Conservation (phyloP, 371 early-diverging fungal genomes). For the Neoconidiobolus thromboides region DNA sequence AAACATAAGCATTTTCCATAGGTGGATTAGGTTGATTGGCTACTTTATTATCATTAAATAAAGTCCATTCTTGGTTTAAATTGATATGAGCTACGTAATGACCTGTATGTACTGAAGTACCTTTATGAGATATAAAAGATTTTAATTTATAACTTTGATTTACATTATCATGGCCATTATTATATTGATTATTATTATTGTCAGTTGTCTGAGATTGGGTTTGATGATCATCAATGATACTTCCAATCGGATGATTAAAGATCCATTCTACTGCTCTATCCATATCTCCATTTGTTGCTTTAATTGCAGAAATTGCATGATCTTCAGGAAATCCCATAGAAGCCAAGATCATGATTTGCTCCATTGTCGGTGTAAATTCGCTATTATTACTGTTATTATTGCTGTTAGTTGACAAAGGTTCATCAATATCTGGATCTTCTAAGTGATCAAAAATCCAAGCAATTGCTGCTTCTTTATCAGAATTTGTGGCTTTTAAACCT, state of each 20-base stretch:
- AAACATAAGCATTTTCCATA: constrained; percentile 9
- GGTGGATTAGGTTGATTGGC: constrained; percentile 15
- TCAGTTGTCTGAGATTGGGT: constrained; percentile 3
- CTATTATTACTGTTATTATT: constrained; percentile 3
- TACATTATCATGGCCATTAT: constrained; percentile 7
- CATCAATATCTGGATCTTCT: constrained; percentile 51
- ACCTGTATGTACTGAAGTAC: constrained; percentile 90
- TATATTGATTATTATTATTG: neutral
- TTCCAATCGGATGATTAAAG: constrained; percentile 68
- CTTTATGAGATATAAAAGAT: constrained; percentile 86
- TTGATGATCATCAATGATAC: too few relatives aligned
- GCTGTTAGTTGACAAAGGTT: constrained; percentile 10
- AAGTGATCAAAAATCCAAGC: constrained; percentile 88
- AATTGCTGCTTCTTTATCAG: constrained; percentile 74
- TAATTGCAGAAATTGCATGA: constrained; percentile 66
- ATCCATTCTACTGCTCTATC: constrained; percentile 92
- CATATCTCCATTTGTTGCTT: constrained; percentile 58
- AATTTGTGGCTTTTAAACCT: constrained; percentile 59
- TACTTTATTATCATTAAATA: constrained; percentile 92
- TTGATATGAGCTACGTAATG: constrained; percentile 86
- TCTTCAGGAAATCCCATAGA: constrained; percentile 81
- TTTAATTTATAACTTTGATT: constrained; percentile 48
- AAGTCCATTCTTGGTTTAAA: constrained; percentile 49
- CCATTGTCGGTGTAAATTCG: constrained; percentile 16
- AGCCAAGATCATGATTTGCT: constrained; percentile 33